These are phyloP conservation scores for Leucosporidium yakuticum DNA, from an alignment of 768 basidiomycete species.

Conservation along the genomic window DNA sequence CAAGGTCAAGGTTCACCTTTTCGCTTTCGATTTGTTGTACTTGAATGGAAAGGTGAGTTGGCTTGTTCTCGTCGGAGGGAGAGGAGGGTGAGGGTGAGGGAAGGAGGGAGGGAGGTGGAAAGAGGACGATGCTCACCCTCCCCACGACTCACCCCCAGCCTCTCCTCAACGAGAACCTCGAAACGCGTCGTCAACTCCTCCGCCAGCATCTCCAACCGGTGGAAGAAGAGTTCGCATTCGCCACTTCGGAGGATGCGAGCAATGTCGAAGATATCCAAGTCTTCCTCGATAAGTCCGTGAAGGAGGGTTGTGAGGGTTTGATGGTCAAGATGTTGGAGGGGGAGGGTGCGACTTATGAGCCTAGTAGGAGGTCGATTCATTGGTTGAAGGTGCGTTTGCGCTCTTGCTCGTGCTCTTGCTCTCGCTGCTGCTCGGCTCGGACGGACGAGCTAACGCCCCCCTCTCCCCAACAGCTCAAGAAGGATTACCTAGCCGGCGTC, in stretches of 20 bases:
- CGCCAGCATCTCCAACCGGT: constrained; percentile 73
- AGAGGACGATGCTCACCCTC: neutral
- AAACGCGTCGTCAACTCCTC: constrained; percentile 69
- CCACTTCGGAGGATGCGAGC: constrained; percentile 80
- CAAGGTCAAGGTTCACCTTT: constrained; percentile 89
- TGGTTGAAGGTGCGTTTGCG: constrained; percentile 76
- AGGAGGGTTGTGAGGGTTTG: constrained; percentile 95
- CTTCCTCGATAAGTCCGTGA: constrained; percentile 93
- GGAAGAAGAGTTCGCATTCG: constrained; percentile 85
- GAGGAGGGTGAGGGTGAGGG: neutral
- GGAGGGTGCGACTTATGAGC: constrained; percentile 88
- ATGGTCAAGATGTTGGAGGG: constrained; percentile 99
- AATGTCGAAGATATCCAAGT: constrained; percentile 87
- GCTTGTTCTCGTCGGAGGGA: no score
- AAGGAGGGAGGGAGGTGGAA: neutral
- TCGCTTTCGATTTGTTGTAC: constrained; percentile 93
- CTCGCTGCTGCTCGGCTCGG: neutral
- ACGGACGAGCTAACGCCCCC: neutral
- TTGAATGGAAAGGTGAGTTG: constrained; percentile 82
- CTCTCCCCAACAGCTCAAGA: constrained; percentile 67
- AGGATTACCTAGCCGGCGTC: constrained; percentile 92
- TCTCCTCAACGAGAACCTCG: constrained; percentile 66
- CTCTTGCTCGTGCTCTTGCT: neutral
- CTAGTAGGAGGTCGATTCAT: constrained; percentile 88
- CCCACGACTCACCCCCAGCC: constrained; percentile 62